A percentile compares a stretch with the other conserved stretches of the same genome.
Conservation (phyloP, 2,329 filamentous ascomycete genomes). For the Cladorrhinum sp. region DNA sequence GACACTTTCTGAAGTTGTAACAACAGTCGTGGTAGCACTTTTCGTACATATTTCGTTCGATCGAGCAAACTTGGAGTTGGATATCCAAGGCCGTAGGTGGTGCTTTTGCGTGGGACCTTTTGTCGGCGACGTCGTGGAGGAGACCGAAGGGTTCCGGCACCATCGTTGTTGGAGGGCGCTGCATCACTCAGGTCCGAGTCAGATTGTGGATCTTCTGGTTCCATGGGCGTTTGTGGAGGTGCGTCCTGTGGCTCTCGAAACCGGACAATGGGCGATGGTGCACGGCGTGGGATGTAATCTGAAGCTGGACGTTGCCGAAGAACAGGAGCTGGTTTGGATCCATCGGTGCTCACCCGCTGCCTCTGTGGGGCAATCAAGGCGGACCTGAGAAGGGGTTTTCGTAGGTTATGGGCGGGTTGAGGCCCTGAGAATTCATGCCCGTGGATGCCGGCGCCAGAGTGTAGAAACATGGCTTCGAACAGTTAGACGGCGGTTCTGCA, state of each 20-base stretch:
- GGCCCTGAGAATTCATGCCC: conserved; percentile 54
- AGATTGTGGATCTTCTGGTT: conserved; percentile 50
- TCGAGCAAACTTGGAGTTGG: conserved; percentile 58
- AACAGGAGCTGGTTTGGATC: conserved; percentile 14
- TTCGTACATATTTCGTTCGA: conserved; percentile 63
- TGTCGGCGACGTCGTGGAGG: conserved; percentile 40
- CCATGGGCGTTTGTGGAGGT: conserved; percentile 25
- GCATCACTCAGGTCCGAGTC: conserved; percentile 47
- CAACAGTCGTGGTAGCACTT: conserved; percentile 64
- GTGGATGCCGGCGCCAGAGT: conserved; percentile 57
- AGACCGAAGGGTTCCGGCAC: conserved; percentile 31
- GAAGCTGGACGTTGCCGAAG: conserved; percentile 36
- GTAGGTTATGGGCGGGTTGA: conserved; percentile 34
- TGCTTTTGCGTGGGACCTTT: conserved; percentile 52
- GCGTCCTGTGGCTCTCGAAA: conserved; percentile 41
- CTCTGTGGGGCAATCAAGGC: conserved; percentile 37
- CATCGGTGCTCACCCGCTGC: conserved; percentile 21
- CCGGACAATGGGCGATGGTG: conserved; percentile 42
- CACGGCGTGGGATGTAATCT: conserved; percentile 36
- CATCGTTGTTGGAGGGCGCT: conserved; percentile 38
- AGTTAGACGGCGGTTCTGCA: not conserved
- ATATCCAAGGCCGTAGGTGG: conserved; percentile 64
- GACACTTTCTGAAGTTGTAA: conserved; percentile 70
- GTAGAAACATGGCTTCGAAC: conserved; percentile 52
- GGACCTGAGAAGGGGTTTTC: conserved; percentile 42